Evolutionary conservation across 352 stramenopile species (phyloP), one percentile per base, ranked within the genome.

Genomic region (Pythium oligandrum): DNA sequence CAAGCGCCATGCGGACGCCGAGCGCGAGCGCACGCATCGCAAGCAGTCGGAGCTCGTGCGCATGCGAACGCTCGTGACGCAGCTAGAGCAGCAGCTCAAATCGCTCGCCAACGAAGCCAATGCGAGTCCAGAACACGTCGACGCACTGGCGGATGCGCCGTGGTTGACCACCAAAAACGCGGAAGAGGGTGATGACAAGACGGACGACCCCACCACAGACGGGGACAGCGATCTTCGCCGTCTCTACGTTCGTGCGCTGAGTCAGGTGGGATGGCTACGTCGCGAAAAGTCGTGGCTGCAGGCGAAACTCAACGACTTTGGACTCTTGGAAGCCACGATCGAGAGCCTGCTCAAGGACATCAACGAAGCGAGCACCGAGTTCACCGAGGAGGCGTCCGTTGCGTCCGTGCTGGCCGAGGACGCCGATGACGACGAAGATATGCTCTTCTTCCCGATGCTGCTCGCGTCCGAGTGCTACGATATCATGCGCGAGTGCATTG

Each of bases 1-100:
- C 11, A 68, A 68, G 56, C 59, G 55, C 38, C 54, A 71, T 48
- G 64, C 54, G 0, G 59, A 65, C 35, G 59, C 61, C 33, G 55
- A 68, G 48, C 64, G 59, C 8, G 56, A 64, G 38, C 55, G 61
- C 31, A 69, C 61, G 40, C 55, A 69, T 42, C 61, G 61, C 9
- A 69, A 69, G 33, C 51, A 70, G 62, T 56, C 44, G 7, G 53
- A 51, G 40, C 37, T 65, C 5, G 26, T 36, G n/a, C 62, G 49
- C n/a, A 70, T 70, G 62, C 62, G 62, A 12, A 44, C 55, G 8
- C 37, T 64, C 30, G 56, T 70, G 6, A 43, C 35, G 3, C 48
- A 65, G 37, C 49, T 70, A 2, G 62, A 70, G 31, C 56, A 43
- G 17, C 62, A 62, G 6, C 48, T 70, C 12, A 42, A 53, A 1